Base-by-base conservation (phyloP, 1,139 yeast species). In the Protomyces macrosporus region DNA sequence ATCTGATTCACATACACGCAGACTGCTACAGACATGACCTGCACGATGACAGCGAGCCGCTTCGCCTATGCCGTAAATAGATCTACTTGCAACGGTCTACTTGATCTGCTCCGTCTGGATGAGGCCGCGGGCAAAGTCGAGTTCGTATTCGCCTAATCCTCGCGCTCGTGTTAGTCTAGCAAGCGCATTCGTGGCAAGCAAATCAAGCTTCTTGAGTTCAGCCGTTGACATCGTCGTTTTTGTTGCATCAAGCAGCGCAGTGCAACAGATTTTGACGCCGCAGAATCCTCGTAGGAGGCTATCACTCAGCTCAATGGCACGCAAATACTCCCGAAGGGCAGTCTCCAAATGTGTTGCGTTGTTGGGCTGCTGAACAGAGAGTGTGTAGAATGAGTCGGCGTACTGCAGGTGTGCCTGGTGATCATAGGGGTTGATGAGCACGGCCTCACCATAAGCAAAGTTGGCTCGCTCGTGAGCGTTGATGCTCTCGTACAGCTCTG, bases 301-400 rank as follows among this genome's bases (percentile, higher is more conserved):
- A 53, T 86, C 87, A 69, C 88, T 85, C 55, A 90, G 77, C 74
- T 90, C 97, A 7, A 88, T 84, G n/a, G 90, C 76, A 67, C 93
- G 81, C 63, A 86, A 76, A 70, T 83, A 87, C 70, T 84, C 81
- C 70, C 84, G 79, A 52, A 86, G 72, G 3, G 80, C 75, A 3
- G 45, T 32, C 37, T 14, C 51, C 42, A 54, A 39, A 33, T n/a
- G 51, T 36, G 12, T 12, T 5, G 45, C 35, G 23, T 23, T 50
- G 16, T 51, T 56, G 12, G 55, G 57, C 34, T 37, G 35, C 32
- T 61, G 55, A 3, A 56, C 34, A 37, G 58, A 54, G 45, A 51
- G 64, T n/a, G 60, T 60, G 37, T 60, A 59, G 53, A 70, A 69
- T 33, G 78, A 65, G 68, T 82, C 84, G 1, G 89, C 95, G 23